Base-by-base conservation (phyloP, 1,284 basidiomycete species). In the Chalciporus sp. region DNA sequence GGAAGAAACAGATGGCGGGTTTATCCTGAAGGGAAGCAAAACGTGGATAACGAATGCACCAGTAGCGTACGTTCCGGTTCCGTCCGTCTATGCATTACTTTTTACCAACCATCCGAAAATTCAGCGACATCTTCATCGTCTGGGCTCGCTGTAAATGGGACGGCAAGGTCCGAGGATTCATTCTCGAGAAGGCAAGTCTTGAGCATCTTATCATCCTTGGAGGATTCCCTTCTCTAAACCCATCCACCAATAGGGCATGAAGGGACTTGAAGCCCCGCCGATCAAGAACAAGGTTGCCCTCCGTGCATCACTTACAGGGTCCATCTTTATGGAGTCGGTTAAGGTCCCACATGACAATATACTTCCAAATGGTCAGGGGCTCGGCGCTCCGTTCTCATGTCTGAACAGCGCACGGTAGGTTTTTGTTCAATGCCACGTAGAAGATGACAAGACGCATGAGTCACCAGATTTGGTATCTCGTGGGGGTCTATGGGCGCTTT, bases 91-190 rank as follows among this genome's bases (percentile, higher is more conserved):
- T 40, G 20, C 19, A 31, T 44, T 31, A 12, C 44, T n/a, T n/a
- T n/a, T n/a, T n/a, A n/a, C 51, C 19, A 42, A 55, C 43, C n/a
- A 47, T 43, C 53, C 47, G 51, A 33, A 60, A 53, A 61, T 39
- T 10, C 52, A 92, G 90, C 5, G 90, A 94, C 59, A 68, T 95
- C 2, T 95, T 97, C 65, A 78, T 99, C 41, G 78, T 99, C 42
- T 98, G 96, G 96, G 95, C 95, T 1, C 88, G 86, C 49, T 96
- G 94, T 74, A 92, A 92, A 67, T 96, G 94, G 94, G 94, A 96
- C 69, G 81, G 83, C 63, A 94, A 93, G 71, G 80, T 98, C 57
- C 86, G 94, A 43, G 96, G 96, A 0, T 98, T 99, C 74, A 70
- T 98, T 43, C 75, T 98, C 7, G 94, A 98, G 66, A 96, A 95